Conservation (phyloP, 345 rosid species). For the Pugionium dolabratum region DNA sequence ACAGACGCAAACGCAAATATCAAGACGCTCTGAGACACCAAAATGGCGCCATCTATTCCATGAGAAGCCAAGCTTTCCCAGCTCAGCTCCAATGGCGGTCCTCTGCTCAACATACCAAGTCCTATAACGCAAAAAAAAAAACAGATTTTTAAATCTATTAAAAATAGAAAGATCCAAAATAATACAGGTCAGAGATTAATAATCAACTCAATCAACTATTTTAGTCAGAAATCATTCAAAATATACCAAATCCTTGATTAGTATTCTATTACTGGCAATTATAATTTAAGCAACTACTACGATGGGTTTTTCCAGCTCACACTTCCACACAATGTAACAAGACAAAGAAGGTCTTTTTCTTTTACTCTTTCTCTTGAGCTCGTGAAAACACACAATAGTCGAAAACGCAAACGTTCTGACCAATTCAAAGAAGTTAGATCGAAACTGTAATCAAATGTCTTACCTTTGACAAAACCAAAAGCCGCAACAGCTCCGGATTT, state of each 20-base stretch:
- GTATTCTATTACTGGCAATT: background rate
- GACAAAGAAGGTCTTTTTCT: slow-evolving; percentile 12
- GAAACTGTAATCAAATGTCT: background rate
- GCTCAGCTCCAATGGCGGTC: slow-evolving; percentile 63
- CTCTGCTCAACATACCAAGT: slow-evolving; percentile 60
- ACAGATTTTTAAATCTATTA: too few species aligned
- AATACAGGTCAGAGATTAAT: too few species aligned
- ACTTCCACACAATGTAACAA: slow-evolving; percentile 31
- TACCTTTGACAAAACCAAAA: slow-evolving; percentile 83
- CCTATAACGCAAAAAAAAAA: slow-evolving; percentile 44
- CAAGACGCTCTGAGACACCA: slow-evolving; percentile 41
- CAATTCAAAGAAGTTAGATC: background rate
- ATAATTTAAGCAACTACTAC: slow-evolving; percentile 13
- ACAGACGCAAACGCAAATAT: slow-evolving; percentile 44
- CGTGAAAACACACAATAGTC: background rate
- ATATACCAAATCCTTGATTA: too few species aligned
- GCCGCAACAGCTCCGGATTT: slow-evolving; percentile 81
- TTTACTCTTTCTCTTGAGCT: background rate
- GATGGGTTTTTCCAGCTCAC: slow-evolving; percentile 31
- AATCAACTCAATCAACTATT: too few species aligned
- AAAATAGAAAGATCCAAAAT: background rate
- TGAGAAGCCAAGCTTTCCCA: slow-evolving; percentile 40
- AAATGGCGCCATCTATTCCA: slow-evolving; percentile 42
- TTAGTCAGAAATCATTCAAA: too few species aligned
- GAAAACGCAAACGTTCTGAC: slow-evolving; percentile 14